These are phyloP conservation scores for Podila epigama DNA, from an alignment of 192 early-diverging fungal genomes.

Conservation along the genomic window DNA sequence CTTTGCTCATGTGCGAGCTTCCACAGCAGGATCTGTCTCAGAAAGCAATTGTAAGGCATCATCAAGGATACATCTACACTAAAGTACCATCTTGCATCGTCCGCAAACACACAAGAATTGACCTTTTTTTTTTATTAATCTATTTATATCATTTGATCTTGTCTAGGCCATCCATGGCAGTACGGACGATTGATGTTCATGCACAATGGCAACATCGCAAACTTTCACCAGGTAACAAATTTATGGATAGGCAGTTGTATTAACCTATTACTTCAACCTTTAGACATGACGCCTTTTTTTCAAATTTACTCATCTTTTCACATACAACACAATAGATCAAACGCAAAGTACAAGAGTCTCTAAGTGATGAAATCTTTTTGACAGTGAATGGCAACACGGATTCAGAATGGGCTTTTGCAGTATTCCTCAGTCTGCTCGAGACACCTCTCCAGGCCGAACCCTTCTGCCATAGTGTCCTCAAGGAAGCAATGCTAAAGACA, in stretches of 20 bases:
- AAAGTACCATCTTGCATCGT: background rate
- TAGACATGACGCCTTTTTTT: background rate
- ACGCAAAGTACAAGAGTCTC: conserved; percentile 65
- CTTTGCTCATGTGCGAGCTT: conserved; percentile 83
- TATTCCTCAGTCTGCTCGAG: conserved; percentile 76
- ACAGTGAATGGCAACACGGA: conserved; percentile 81
- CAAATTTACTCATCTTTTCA: background rate
- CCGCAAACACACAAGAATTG: background rate
- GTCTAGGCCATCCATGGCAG: conserved; percentile 68
- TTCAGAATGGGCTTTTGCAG: conserved; percentile 82
- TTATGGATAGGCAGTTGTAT: too few species aligned
- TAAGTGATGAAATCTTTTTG: conserved; percentile 73
- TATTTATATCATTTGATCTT: too few species aligned
- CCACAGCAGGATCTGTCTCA: conserved; percentile 74
- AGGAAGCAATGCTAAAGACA: conserved; percentile 76
- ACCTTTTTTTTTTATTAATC: background rate
- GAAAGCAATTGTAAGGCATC: conserved; percentile 74
- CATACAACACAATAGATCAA: conserved; percentile 68
- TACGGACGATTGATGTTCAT: conserved; percentile 83
- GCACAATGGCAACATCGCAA: conserved; percentile 79
- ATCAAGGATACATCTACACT: background rate
- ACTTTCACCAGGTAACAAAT: conserved; percentile 64
- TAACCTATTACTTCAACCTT: background rate
- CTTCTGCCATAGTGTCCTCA: conserved; percentile 69
- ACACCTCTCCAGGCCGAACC: conserved; percentile 51